These are phyloP conservation scores for Chenopodium suecicum DNA, from an alignment of 148 eudicot genomes.

Conservation along the genomic window DNA sequence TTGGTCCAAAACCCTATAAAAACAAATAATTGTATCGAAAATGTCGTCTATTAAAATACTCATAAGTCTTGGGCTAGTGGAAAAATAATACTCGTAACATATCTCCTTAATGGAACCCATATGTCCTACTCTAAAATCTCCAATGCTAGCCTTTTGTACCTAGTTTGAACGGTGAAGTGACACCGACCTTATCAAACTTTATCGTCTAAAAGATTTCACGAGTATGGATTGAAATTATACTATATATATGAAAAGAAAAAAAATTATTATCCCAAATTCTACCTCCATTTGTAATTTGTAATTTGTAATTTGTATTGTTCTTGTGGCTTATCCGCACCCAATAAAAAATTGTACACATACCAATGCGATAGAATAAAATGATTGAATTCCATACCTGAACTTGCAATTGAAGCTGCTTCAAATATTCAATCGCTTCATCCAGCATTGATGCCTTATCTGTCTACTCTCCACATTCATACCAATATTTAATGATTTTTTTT, in stretches of 20 bases:
- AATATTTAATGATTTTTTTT: no score
- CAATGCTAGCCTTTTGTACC: not conserved
- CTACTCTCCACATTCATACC: slow-evolving; percentile 32
- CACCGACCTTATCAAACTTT: no score
- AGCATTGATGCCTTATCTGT: slow-evolving; percentile 98
- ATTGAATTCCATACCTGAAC: slow-evolving; percentile 55
- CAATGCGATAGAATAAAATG: not conserved
- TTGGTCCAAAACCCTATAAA: not conserved
- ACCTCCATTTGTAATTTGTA: no score
- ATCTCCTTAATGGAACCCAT: not conserved
- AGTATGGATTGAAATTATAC: not conserved
- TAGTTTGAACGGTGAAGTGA: no score
- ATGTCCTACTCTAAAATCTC: not conserved
- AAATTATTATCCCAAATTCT: no score
- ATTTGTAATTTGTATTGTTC: no score
- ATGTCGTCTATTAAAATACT: no score
- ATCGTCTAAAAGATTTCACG: no score
- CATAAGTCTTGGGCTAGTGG: not conserved
- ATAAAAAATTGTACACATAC: no score
- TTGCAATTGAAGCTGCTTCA: slow-evolving; percentile 95
- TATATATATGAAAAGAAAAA: no score
- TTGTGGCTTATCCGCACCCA: no score
- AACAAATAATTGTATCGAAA: not conserved
- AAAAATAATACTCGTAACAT: no score
- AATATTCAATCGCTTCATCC: slow-evolving; percentile 93